Evolutionary conservation across 2,329 filamentous ascomycete species (phyloP), one percentile per base, ranked within the genome.

Genomic region (Magnaporthiopsis poae): DNA sequence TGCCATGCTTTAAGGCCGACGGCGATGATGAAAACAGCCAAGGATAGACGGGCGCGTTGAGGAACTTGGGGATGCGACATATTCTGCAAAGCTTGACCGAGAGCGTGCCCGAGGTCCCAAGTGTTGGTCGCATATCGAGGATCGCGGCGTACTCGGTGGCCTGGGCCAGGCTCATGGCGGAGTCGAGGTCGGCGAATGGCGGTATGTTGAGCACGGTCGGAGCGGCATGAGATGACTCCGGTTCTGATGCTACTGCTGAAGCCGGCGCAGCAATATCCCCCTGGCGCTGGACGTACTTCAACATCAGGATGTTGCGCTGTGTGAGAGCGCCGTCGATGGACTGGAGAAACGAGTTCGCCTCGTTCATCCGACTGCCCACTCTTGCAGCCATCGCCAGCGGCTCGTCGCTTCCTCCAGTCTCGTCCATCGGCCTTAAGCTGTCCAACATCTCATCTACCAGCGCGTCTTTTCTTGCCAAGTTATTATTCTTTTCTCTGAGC

Each of bases 21-120:
- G 25, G 60, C 9, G 25, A 31, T 31, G 31, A 31, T 31, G 31
- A 33, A 9, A 18, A 46, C 39, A 46, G 13, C 39, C 39, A 46
- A 4, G 39, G 39, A 18, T 29, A 25, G 13, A 18, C 3, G 4
- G 61, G 61, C 15, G 61, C 61, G 61, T 62, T 62, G 61, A 62
- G 27, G 33, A 62, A 62, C 61, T 62, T 62, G 61, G 61, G 61
- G 15, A 62, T 62, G 61, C 31, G 29, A 8, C 61, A 62, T 29
- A 62, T 33, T 13, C 33, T n/a, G 61, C 61, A 62, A 13, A 36
- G 2, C 33, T 62, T 62, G 29, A 62, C 29, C 27, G 33, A 33
- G 29, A 62, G 33, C 12, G 61, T n/a, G 18, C 29, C 61, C 18
- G 12, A n/a, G 15, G 21, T 8, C 7, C 27, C 33, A 13, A 36